Base-by-base conservation (phyloP, 352 stramenopile species). In the Pythium dissotocum region DNA sequence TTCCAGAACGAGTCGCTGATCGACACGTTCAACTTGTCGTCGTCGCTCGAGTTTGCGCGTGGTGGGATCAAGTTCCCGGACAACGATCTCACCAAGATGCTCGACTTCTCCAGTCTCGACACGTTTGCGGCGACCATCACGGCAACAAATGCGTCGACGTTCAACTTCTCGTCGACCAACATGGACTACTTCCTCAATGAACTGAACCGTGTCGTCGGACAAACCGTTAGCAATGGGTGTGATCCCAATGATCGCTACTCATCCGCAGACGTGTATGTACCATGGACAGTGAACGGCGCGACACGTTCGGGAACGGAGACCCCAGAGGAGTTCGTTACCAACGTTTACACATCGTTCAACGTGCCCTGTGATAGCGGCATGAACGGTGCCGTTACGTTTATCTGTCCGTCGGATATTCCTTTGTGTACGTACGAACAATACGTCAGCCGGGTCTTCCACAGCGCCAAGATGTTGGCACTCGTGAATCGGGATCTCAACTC, bases 1-100 rank as follows among this genome's bases (percentile, higher is more conserved):
- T 92, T 92, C 59, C 46, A 73, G 13, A 86, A 89, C 59, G 65
- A 78, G 49, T 88, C 80, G 35, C 75, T 92, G 24, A 65, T 92
- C 26, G 78, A 87, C 9, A 82, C 73, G 32, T 77, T 92, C 59
- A 82, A 90, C 51, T 62, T 92, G 32, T 77, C 72, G 9, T 67
- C 62, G 26, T 80, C 79, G 13, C 78, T 92, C 49, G 62, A 76
- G 13, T 92, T 92, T 66, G 83, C 83, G n/a, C 71, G 72, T 2
- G 79, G 82, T 63, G 80, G 76, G 7, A 81, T 92, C 38, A 32
- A 78, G 0, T 90, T 92, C 65, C 83, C 83, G 0, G 51, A 68
- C 18, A 52, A 68, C 4, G 44, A 73, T 21, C n/a, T 73, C 6
- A 21, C 6, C n/a, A 48, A 36, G 21, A 73, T 73, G 67, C 65